phyloP scores from a whole-genome alignment of 495 filamentous ascomycete species.

The Podospora appendiculata region DNA sequence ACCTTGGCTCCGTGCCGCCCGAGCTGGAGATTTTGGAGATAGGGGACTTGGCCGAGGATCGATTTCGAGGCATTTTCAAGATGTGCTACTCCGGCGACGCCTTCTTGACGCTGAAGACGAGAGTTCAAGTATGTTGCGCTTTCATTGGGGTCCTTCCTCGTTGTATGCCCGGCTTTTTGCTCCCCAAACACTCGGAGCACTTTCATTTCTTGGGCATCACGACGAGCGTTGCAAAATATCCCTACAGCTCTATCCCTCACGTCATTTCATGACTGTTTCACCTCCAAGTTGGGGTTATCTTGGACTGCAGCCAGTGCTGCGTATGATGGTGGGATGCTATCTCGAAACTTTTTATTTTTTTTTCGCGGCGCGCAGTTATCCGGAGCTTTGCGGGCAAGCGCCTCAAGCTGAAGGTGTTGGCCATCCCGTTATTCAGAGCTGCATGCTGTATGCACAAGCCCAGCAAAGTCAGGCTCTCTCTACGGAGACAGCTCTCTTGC shows the following conservation, averaged over 20 bases:
- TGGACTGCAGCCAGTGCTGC: too few relatives aligned
- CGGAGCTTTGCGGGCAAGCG: too few relatives aligned
- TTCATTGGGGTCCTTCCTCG: background rate
- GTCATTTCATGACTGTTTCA: too few relatives aligned
- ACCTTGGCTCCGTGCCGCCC: constrained; percentile 85
- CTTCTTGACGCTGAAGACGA: constrained; percentile 85
- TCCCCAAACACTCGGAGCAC: background rate
- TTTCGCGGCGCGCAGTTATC: too few relatives aligned
- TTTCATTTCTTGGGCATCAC: too few relatives aligned
- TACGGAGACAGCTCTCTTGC: background rate
- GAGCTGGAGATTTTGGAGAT: constrained; percentile 95
- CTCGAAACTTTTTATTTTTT: too few relatives aligned
- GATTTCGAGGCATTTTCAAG: constrained; percentile 97
- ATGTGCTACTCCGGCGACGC: constrained; percentile 97
- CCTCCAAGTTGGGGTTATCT: too few relatives aligned
- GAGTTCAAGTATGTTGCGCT: constrained; percentile 64
- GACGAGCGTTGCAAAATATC: too few relatives aligned
- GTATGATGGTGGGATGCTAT: too few relatives aligned
- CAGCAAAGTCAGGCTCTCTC: background rate
- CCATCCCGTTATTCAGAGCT: too few relatives aligned
- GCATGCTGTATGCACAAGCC: background rate
- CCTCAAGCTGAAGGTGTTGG: too few relatives aligned
- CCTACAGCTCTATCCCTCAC: too few relatives aligned
- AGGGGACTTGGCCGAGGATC: constrained; percentile 91
- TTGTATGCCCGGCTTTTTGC: background rate